A percentile compares a stretch with the other conserved stretches of the same genome.
phyloP scores from a whole-genome alignment of 805 yeast genomes.

The Cyberlindnera euphorbiiphila region DNA sequence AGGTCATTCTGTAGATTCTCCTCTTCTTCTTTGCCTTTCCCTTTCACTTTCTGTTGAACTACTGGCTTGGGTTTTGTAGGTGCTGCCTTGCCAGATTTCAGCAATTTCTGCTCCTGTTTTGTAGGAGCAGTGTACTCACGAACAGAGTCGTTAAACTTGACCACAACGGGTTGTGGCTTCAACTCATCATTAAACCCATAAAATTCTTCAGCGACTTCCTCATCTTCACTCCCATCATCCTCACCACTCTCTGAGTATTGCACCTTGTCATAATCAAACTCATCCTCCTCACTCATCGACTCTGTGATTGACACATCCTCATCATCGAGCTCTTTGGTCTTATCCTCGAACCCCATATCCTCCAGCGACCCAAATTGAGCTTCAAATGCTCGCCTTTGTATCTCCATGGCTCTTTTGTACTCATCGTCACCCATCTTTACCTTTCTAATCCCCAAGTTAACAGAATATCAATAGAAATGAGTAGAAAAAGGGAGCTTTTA shows the following conservation, averaged over 20 bases:
- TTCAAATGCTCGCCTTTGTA: slow-evolving; percentile 57
- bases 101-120: slow-evolving; percentile 47
- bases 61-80: slow-evolving; percentile 31
- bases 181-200: slow-evolving; percentile 5
- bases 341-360: slow-evolving; percentile 48
- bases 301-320: too few relatives aligned
- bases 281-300: slow-evolving; percentile 5
- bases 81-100: slow-evolving; percentile 55
- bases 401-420: slow-evolving; percentile 34
- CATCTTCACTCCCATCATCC: slow-evolving; percentile 24
- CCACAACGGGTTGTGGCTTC: slow-evolving; percentile 18
- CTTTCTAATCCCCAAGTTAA: too few relatives aligned
- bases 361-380: slow-evolving; percentile 61
- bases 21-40: slow-evolving; percentile 34
- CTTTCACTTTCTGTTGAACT: slow-evolving; percentile 2
- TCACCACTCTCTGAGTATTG: slow-evolving; percentile 6
- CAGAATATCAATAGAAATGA: not conserved
- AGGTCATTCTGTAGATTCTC: slow-evolving; percentile 65
- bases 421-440: slow-evolving; percentile 14
- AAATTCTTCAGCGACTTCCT: slow-evolving; percentile 18
- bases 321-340: slow-evolving; percentile 28
- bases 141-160: slow-evolving; percentile 40
- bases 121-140: slow-evolving; percentile 31
- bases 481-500: not conserved
- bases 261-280: slow-evolving; percentile 1